Evolutionary conservation across 306 rosid genomes (phyloP), one percentile per base, ranked within the genome.

Genomic region (Potentilla sterilis): DNA sequence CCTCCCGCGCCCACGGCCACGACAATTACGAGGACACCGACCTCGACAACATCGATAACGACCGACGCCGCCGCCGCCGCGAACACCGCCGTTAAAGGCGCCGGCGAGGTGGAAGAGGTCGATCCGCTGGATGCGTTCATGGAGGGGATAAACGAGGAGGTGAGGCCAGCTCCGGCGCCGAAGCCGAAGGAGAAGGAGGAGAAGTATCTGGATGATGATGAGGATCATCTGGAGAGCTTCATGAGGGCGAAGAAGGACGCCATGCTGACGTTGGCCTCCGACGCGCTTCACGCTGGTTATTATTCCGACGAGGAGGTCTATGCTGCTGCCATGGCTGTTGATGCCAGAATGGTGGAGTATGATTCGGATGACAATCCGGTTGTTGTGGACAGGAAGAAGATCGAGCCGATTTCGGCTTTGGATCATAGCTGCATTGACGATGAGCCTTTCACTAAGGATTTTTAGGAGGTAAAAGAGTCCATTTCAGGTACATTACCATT

Each of bases 251-350:
- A 95, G 82, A 95, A 92, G 89, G 99, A 95, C 57, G 66, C 89
- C 35, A 93, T 90, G 71, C 70, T 95, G 76, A 91, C 97, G 51
- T 84, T 95, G 44, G 99, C 99, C 0, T 90, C 97, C 0, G 99
- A 95, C 1, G 99, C 92, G 6, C 85, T 95, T 38, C 84, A 85
- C 40, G 99, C 99, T 9, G 97, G 99, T 1, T 95, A 95, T 37
- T 89, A 92, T 70, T 92, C 99, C 13, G 99, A 95, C 15, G 97
- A 95, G 78, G 99, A 95, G 92, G 99, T 95, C 66, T 95, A 95
- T 75, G 99, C 99, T 0, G 99, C 99, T 10, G 99, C 99, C 0
- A 95, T 92, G 79, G 97, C 97, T 5, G 91, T 95, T 3, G 99
- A 95, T 58, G 99, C 97, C 10, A 97, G 97, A 58, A 41, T 88